Conservation (phyloP, 352 stramenopile species). For the Phytopythium boreale region DNA sequence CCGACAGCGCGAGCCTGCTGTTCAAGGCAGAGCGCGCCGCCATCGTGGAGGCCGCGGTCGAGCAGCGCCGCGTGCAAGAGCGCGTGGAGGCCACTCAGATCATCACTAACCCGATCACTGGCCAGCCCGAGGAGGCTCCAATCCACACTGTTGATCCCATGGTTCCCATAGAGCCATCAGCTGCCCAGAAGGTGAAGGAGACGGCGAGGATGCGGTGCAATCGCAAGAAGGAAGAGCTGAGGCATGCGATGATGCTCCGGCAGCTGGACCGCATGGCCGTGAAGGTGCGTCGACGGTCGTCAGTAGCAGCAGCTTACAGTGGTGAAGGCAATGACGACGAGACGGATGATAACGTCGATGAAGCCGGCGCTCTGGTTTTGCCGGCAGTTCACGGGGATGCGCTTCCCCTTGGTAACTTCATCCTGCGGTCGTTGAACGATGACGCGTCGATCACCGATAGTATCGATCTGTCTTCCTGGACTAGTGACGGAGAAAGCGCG, state of each 20-base stretch:
- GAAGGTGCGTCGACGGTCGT: neutral
- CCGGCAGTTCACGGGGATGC: conserved; percentile 22
- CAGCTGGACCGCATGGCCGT: conserved; percentile 7
- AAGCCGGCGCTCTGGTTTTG: conserved; percentile 5
- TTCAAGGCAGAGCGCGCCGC: conserved; percentile 45
- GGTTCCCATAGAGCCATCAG: neutral
- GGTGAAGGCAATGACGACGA: conserved; percentile 11
- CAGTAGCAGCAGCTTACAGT: neutral
- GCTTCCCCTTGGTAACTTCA: conserved; percentile 42
- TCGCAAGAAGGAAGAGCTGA: conserved; percentile 31
- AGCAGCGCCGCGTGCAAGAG: conserved; percentile 8
- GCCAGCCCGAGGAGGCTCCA: conserved; percentile 29
- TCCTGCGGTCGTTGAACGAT: conserved; percentile 5
- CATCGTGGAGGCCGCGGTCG: conserved; percentile 12
- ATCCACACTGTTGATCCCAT: conserved; percentile 29
- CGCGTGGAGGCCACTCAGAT: conserved; percentile 8
- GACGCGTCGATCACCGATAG: neutral
- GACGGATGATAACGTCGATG: neutral
- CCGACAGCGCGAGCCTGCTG: conserved; percentile 36
- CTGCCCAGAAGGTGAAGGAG: neutral
- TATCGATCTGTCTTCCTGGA: neutral
- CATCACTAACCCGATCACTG: conserved; percentile 43
- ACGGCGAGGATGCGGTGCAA: conserved; percentile 9
- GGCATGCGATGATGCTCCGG: conserved; percentile 20
- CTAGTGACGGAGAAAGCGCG: neutral